Base-by-base conservation (phyloP, 768 basidiomycete species). In the Phlegmacium glaucopus region DNA sequence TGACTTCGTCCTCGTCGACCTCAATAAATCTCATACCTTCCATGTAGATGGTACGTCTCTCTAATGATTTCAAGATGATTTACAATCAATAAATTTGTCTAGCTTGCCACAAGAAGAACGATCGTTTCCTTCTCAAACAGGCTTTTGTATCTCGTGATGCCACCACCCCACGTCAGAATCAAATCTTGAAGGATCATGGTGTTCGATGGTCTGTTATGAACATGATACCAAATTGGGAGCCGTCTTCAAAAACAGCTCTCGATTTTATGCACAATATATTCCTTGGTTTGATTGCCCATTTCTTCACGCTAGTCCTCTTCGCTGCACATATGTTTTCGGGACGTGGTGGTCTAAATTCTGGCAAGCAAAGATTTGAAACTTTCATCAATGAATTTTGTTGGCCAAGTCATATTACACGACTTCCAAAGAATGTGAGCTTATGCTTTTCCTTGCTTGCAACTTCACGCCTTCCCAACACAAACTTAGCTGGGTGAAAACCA, bases 231-330 rank as follows among this genome's bases (percentile, higher is more conserved):
- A 54, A 57, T 13, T 69, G 66, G 66, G 47, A 48, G 4, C 67
- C 66, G 5, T 42, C 50, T 3, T 41, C 32, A 9, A 44, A 59
- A 43, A 58, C 59, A 0, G 51, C 54, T 1, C 52, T 66, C 2
- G 64, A 68, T 45, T 64, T 67, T 47, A 65, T 66, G 64, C 66
- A 65, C 43, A 57, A 57, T 34, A 43, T 66, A 4, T 65, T 60
- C 48, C 53, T 63, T 22, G 61, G 64, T 50, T 37, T 63, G 13
- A 53, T 61, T 37, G 35, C 42, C 10, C 51, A 59, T 28, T 51
- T 64, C 29, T 66, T 55, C 28, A 61, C 25, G 2, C 16, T 49
- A 6, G 52, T 61, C 13, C 38, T 65, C 3, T 59, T 61, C 41
- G 44, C 44, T 27, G 51, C 48, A 1, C 55, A 66, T 55, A 60